phyloP scores from a whole-genome alignment of 345 rosid species.

The Acer yangbiense region DNA sequence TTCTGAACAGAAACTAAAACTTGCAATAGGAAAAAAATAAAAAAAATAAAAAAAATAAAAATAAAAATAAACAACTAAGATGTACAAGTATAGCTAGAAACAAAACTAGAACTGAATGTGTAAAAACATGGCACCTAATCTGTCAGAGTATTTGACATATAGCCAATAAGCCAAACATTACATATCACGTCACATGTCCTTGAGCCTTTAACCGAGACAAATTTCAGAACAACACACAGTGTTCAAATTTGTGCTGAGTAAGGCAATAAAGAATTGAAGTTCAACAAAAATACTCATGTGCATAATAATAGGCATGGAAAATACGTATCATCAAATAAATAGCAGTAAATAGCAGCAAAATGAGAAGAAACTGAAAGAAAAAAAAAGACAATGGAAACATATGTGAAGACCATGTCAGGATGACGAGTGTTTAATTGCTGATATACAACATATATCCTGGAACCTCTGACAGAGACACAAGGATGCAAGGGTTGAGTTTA shows the following conservation, averaged over 20 bases:
- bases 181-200: not conserved
- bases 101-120: not conserved
- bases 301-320: not conserved
- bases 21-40: no score
- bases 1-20: no score
- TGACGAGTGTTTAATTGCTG: not conserved
- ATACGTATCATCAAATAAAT: not conserved
- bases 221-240: conserved; percentile 1
- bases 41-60: no score
- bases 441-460: not conserved
- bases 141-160: not conserved
- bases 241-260: not conserved
- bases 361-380: not conserved
- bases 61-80: not conserved
- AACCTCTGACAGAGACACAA: not conserved
- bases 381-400: not conserved
- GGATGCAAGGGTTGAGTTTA: not conserved
- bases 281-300: not conserved
- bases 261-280: not conserved
- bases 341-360: not conserved
- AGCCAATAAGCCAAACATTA: conserved; percentile 1
- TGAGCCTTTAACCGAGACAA: not conserved
- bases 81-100: not conserved
- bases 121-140: not conserved
- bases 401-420: not conserved